phyloP scores from a whole-genome alignment of 2,329 filamentous ascomycete species.

The Amauroascus verrucosus region DNA sequence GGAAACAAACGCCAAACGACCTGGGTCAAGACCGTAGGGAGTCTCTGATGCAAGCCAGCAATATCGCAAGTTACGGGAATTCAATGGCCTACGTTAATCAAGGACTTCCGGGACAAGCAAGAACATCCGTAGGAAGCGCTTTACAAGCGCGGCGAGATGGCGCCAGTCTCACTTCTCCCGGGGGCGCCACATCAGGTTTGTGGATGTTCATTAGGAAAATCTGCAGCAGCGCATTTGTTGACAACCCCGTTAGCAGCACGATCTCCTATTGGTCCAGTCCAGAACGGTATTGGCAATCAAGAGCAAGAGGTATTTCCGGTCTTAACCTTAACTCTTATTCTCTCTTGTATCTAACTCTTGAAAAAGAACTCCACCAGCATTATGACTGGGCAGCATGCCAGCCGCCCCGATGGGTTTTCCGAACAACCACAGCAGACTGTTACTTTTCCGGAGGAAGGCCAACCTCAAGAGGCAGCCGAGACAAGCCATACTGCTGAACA shows the following conservation, averaged over 20 bases:
- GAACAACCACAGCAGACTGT: slow-evolving; percentile 26
- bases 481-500: slow-evolving; percentile 12
- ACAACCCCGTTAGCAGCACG: slow-evolving; percentile 25
- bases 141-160: slow-evolving; percentile 31
- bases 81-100: slow-evolving; percentile 37
- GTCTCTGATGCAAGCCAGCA: slow-evolving; percentile 33
- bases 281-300: slow-evolving; percentile 35
- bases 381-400: slow-evolving; percentile 20
- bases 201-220: slow-evolving; percentile 12
- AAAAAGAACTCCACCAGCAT: slow-evolving; percentile 30
- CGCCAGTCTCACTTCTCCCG: slow-evolving; percentile 30
- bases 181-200: slow-evolving; percentile 24
- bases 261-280: slow-evolving; percentile 35
- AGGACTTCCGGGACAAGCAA: slow-evolving; percentile 28
- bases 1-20: slow-evolving; percentile 32
- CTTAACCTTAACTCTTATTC: neutral
- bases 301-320: slow-evolving; percentile 31
- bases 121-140: slow-evolving; percentile 24
- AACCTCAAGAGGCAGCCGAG: slow-evolving; percentile 8
- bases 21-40: slow-evolving; percentile 15
- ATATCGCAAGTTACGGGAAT: slow-evolving; percentile 33
- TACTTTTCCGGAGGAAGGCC: slow-evolving; percentile 15
- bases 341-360: slow-evolving; percentile 13
- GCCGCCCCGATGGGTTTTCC: slow-evolving; percentile 24
- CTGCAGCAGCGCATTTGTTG: slow-evolving; percentile 10